Conservation (phyloP, 306 rosid genomes). For the Gillenia trifoliata region DNA sequence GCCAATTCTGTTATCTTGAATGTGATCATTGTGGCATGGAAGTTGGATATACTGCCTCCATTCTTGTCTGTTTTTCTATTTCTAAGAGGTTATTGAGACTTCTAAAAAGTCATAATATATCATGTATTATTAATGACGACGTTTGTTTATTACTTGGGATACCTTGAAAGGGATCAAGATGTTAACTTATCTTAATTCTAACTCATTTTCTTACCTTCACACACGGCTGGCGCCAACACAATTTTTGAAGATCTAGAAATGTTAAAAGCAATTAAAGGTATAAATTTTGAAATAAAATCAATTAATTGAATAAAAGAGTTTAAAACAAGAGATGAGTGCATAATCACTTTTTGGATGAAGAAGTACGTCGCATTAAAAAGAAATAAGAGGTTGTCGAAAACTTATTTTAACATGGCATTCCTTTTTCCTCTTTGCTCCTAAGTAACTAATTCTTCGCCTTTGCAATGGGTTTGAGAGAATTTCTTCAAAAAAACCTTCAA, state of each 20-base stretch:
- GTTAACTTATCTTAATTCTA: not conserved
- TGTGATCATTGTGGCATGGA: not conserved
- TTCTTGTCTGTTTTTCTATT: not conserved
- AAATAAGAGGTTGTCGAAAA: too few relatives aligned
- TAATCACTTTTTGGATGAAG: too few relatives aligned
- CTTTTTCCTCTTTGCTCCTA: too few relatives aligned
- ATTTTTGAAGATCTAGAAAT: too few relatives aligned
- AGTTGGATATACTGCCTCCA: not conserved
- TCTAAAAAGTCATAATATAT: not conserved
- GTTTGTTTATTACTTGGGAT: too few relatives aligned
- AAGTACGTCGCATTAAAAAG: not conserved
- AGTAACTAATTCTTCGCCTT: not conserved
- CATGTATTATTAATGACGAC: too few relatives aligned
- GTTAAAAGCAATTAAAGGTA: not conserved
- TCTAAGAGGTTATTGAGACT: not conserved
- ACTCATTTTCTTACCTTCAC: not conserved
- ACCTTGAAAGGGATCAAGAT: too few relatives aligned
- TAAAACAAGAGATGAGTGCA: not conserved
- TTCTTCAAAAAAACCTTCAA: not conserved
- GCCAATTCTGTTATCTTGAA: not conserved
- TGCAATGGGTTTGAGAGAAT: not conserved
- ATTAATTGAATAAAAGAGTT: too few relatives aligned
- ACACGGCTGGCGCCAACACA: not conserved
- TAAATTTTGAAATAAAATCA: too few relatives aligned
- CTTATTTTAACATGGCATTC: too few relatives aligned